Conservation (phyloP, 169 alveolate species). For the Plasmodium vinckei region DNA sequence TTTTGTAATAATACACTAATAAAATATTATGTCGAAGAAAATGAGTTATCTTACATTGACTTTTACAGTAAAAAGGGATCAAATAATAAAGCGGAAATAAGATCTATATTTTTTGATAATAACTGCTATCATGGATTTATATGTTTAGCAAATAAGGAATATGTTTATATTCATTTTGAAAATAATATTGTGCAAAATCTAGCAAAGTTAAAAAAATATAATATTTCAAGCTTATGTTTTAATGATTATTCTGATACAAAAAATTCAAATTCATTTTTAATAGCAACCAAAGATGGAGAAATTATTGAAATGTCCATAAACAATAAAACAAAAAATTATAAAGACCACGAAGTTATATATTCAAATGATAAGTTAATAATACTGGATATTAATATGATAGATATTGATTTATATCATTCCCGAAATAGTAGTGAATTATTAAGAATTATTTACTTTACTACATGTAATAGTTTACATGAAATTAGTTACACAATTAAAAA, state of each 20-base stretch:
- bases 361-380: conserved; percentile 29
- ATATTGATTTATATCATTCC: conserved; percentile 1
- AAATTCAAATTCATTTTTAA: conserved; percentile 33
- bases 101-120: conserved; percentile 69
- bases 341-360: conserved; percentile 45
- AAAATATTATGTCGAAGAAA: conserved; percentile 62
- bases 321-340: conserved; percentile 45
- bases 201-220: conserved; percentile 56
- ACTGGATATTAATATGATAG: conserved; percentile 54
- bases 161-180: conserved; percentile 73
- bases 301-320: conserved; percentile 66
- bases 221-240: conserved; percentile 53
- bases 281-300: conserved; percentile 68
- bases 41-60: conserved; percentile 67
- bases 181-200: conserved; percentile 58
- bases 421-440: conserved; percentile 12
- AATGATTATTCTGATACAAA: conserved; percentile 40
- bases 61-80: conserved; percentile 54
- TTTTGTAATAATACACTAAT: conserved; percentile 58
- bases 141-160: conserved; percentile 74
- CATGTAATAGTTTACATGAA: conserved; percentile 69
- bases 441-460: conserved; percentile 68
- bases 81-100: conserved; percentile 73
- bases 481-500: conserved; percentile 51
- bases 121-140: conserved; percentile 77